Base-by-base conservation (phyloP, 768 basidiomycete species). In the Auricularia sp. region DNA sequence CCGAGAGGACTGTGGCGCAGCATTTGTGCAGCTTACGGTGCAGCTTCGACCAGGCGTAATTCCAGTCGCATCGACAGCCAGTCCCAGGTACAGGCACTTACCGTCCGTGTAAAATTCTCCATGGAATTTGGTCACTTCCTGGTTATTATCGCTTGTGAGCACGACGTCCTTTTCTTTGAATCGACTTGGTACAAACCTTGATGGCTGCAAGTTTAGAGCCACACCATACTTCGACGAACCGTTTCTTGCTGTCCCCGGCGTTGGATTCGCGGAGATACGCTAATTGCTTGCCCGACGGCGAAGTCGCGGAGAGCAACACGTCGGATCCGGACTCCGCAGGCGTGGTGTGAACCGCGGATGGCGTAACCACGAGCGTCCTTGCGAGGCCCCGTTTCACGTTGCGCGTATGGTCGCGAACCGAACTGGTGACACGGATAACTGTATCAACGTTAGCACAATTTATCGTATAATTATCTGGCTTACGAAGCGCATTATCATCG, bases 101-200 rank as follows among this genome's bases (percentile, higher is more conserved):
- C 87, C 85, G 67, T 90, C 87, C 3, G 80, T 75, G 67, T 86
- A 86, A 67, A 87, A 88, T 10, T 79, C 77, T 0, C 80, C 83
- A 65, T 88, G 86, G 3, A 69, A 68, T 34, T 83, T 79, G 1
- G 85, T 83, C 18, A 88, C 85, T 42, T 88, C 84, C 36, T 59
- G 23, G 29, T 14, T 29, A 8, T 33, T 29, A 33, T 33, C 23
- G 18, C 12, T 7, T 10, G 56, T 33, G 8, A n/a, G 29, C 23
- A 29, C 29, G 29, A 29, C 29, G 29, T 29, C 2, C 29, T 29
- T 29, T 29, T 29, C 29, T 29, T 29, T 29, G 29, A 29, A 29
- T 3, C 29, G 29, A 29, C 29, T 29, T n/a, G 14, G 29, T 23
- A 14, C 23, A 59, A 59, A 35, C 56, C 56, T 81, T 68, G 0